Evolutionary conservation across 2,329 filamentous ascomycete genomes (phyloP).

Genomic region (Aureobasidium lini): DNA sequence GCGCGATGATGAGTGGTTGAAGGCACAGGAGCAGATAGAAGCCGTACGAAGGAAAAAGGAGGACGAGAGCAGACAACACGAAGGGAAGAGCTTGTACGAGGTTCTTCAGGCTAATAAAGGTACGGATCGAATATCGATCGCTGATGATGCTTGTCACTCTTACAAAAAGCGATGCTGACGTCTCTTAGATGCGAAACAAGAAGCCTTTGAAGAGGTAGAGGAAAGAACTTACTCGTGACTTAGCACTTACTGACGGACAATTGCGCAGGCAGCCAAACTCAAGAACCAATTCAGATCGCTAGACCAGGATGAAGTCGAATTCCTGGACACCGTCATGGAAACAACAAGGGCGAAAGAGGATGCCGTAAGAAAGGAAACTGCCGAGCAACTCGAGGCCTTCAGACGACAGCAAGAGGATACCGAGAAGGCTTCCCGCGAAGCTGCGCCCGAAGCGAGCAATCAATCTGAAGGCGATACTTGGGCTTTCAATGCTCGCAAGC

Average conservation of each 20-base stretch:
- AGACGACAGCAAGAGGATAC: conserved; percentile 52
- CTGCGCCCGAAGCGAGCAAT: conserved; percentile 26
- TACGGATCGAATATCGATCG: conserved; percentile 25
- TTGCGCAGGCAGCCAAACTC: conserved; percentile 45
- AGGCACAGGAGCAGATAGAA: conserved; percentile 58
- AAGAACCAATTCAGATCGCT: conserved; percentile 71
- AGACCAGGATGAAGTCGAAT: conserved; percentile 73
- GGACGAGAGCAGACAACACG: conserved; percentile 39
- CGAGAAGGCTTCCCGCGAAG: conserved; percentile 39
- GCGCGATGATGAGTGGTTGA: conserved; percentile 54
- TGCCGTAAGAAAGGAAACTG: conserved; percentile 50
- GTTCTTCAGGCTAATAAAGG: conserved; percentile 76
- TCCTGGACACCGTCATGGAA: conserved; percentile 55
- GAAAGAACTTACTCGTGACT: background rate
- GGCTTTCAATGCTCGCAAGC: conserved; percentile 43
- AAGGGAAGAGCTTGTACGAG: conserved; percentile 62
- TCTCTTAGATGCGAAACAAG: conserved; percentile 65
- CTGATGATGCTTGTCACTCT: background rate
- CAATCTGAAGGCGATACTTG: conserved; percentile 39
- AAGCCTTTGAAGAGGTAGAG: conserved; percentile 65
- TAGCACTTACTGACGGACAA: background rate
- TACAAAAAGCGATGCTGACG: background rate
- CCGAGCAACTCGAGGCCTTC: conserved; percentile 52
- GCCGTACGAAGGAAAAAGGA: conserved; percentile 48
- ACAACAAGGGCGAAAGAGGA: conserved; percentile 50